A percentile compares a stretch with the other conserved stretches of the same genome.
Evolutionary conservation across 495 filamentous ascomycete genomes (phyloP).

Genomic region (Aspergillus egyptiacus): DNA sequence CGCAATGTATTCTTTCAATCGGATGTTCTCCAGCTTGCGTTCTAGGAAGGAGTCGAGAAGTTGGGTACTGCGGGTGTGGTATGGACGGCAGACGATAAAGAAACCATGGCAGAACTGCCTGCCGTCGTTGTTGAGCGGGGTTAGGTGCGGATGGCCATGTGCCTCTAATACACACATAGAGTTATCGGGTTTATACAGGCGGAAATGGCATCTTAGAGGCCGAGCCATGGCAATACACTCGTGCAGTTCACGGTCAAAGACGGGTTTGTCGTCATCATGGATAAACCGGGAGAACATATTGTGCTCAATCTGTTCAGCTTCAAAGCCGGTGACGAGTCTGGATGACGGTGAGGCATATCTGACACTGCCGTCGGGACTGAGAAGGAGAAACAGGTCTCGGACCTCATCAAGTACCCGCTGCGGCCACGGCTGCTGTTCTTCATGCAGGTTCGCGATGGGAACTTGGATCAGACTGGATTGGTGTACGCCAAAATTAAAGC

Average conservation of each 20-base stretch:
- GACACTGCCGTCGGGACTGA: constrained; percentile 77
- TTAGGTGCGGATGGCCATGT: constrained; percentile 83
- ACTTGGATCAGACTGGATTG: constrained; percentile 5
- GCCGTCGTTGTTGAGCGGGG: constrained; percentile 27
- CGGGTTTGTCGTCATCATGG: constrained; percentile 78
- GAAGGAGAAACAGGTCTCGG: constrained; percentile 80
- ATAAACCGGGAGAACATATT: constrained; percentile 72
- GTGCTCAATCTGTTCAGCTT: constrained; percentile 61
- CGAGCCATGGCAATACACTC: constrained; percentile 81
- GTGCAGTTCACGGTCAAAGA: constrained; percentile 85
- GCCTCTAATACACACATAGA: constrained; percentile 78
- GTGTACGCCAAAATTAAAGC: constrained; percentile 1
- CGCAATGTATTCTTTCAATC: constrained; percentile 73
- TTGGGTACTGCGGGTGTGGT: constrained; percentile 78
- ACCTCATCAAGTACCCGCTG: constrained; percentile 85
- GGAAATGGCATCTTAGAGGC: constrained; percentile 80
- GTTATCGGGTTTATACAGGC: constrained; percentile 70
- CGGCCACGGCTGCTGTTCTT: constrained; percentile 76
- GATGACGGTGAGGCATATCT: constrained; percentile 78
- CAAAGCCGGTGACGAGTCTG: constrained; percentile 71
- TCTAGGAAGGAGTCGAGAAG: constrained; percentile 91
- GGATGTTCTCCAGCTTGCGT: constrained; percentile 96
- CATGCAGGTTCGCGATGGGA: constrained; percentile 47
- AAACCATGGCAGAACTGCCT: constrained; percentile 69
- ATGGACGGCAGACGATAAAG: constrained; percentile 90